Conservation (phyloP, 768 basidiomycete genomes). For the Udeniomyces megalosporus region DNA sequence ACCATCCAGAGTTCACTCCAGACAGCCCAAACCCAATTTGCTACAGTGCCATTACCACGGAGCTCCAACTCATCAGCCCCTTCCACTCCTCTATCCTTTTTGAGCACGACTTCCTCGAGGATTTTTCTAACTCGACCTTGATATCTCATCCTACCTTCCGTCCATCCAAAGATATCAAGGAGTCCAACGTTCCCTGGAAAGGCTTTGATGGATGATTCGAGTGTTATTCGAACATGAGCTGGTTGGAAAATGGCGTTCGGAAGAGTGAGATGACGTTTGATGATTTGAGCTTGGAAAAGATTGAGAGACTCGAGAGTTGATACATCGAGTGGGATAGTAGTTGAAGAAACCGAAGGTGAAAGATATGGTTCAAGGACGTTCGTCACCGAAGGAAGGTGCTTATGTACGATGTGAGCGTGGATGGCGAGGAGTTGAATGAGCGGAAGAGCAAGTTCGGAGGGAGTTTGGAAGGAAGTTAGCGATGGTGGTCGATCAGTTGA, state of each 20-base stretch:
- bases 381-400: neutral
- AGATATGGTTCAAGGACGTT: neutral
- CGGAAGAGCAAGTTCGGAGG: slow-evolving; percentile 20
- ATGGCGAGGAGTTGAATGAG: slow-evolving; percentile 23
- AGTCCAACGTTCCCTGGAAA: slow-evolving; percentile 32
- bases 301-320: neutral
- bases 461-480: slow-evolving; percentile 22
- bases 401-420: slow-evolving; percentile 18
- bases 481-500: slow-evolving; percentile 9
- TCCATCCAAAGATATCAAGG: slow-evolving; percentile 27
- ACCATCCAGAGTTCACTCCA: slow-evolving; percentile 22
- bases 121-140: slow-evolving; percentile 29
- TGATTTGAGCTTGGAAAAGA: neutral
- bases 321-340: neutral
- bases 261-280: slow-evolving; percentile 1
- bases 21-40: slow-evolving; percentile 24
- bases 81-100: no score
- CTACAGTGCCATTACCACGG: slow-evolving; percentile 19
- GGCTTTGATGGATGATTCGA: slow-evolving; percentile 25
- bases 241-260: slow-evolving; percentile 21
- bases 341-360: neutral
- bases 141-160: slow-evolving; percentile 27
- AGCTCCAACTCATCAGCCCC: neutral
- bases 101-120: slow-evolving; percentile 18
- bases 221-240: slow-evolving; percentile 20